phyloP scores from a whole-genome alignment of 1,284 basidiomycete species.

The Rugiboletus extremiorientalis region DNA sequence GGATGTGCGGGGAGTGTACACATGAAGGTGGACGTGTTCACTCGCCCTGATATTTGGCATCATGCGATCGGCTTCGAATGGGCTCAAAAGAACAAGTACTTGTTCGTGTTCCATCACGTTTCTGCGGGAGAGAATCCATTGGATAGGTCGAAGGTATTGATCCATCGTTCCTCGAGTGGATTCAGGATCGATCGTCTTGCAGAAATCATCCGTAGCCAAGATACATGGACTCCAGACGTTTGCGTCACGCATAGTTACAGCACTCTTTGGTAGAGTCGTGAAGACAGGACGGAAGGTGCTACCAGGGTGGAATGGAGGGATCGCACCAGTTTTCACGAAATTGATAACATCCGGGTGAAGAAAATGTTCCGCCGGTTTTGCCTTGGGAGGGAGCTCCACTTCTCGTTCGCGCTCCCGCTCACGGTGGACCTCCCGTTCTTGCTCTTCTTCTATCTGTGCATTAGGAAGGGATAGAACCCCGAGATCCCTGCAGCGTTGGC shows the following conservation, averaged over 20 bases:
- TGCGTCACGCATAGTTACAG: not conserved
- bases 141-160: constrained; percentile 44
- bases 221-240: constrained; percentile 15
- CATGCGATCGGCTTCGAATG: constrained; percentile 44
- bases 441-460: not conserved
- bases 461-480: not conserved
- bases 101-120: not conserved
- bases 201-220: constrained; percentile 28
- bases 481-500: not conserved
- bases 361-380: not conserved
- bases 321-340: constrained; percentile 23
- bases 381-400: not conserved
- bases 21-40: constrained; percentile 39
- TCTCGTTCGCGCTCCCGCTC: constrained; percentile 1
- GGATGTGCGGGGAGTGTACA: constrained; percentile 43
- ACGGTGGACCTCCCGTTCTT: not conserved
- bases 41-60: constrained; percentile 39
- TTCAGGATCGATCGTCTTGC: not conserved
- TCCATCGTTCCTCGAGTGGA: too few species aligned
- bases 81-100: constrained; percentile 43
- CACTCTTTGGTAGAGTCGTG: constrained; percentile 1
- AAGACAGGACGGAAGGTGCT: constrained; percentile 6
- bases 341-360: constrained; percentile 9
- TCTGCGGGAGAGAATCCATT: constrained; percentile 43
- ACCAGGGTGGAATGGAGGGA: not conserved